Evolutionary conservation across 768 basidiomycete species (phyloP).

Genomic region (Strobilomyces dryophilus): DNA sequence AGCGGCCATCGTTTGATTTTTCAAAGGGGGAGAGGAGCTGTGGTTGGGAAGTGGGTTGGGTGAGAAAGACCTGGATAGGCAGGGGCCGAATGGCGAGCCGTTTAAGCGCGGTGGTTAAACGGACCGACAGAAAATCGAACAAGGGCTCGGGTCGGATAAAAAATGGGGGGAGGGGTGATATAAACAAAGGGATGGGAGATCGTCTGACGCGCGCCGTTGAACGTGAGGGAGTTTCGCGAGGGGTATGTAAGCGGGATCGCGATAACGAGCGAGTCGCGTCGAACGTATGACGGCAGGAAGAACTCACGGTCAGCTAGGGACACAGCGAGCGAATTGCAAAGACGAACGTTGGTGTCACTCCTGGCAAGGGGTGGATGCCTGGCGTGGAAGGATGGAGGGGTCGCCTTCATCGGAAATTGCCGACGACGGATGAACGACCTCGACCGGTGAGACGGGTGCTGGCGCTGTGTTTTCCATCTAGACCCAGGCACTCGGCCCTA

Average conservation of each 20-base stretch:
- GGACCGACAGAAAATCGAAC: conserved; percentile 7
- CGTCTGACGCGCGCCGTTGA: conserved; percentile 1
- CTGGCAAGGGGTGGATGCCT: conserved; percentile 4
- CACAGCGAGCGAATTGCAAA: conserved; percentile 16
- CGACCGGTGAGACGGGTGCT: conserved; percentile 1
- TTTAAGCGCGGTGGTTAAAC: conserved; percentile 9
- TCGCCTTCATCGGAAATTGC: conserved; percentile 13
- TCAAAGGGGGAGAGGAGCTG: neutral
- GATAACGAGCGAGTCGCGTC: neutral
- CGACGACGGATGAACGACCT: conserved; percentile 4
- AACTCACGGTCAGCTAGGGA: conserved; percentile 7
- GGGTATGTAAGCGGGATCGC: conserved; percentile 6
- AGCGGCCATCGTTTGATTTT: conserved; percentile 19
- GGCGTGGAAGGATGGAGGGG: conserved; percentile 7
- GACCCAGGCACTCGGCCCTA: conserved; percentile 15
- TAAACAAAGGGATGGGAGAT: neutral
- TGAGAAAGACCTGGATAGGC: conserved; percentile 1
- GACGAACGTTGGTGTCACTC: conserved; percentile 23
- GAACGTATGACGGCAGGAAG: conserved; percentile 11
- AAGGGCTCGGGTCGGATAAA: neutral
- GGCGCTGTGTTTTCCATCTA: conserved; percentile 12
- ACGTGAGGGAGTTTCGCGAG: neutral
- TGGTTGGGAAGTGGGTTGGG: neutral
- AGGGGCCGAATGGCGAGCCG: neutral
- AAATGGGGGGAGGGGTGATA: neutral